These are phyloP conservation scores for Yamadazyma philogaea DNA, from an alignment of 805 yeast genomes.

Conservation along the genomic window DNA sequence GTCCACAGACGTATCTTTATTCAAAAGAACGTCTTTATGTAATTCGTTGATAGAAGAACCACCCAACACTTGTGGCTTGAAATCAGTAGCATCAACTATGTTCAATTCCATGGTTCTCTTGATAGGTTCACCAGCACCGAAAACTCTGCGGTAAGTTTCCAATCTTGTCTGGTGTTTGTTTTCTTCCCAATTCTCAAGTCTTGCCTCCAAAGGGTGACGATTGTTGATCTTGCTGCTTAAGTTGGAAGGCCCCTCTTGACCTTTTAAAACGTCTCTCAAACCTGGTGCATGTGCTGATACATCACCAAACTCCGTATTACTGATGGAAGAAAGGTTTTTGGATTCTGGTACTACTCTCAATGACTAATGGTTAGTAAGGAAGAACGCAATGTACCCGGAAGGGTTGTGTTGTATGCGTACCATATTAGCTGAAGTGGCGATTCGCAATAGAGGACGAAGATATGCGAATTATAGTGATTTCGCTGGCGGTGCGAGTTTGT, in stretches of 20 bases:
- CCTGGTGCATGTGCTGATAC: conserved; percentile 67
- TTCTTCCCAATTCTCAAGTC: conserved; percentile 76
- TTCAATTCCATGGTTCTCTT: conserved; percentile 85
- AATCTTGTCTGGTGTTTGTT: conserved; percentile 67
- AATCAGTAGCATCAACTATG: conserved; percentile 66
- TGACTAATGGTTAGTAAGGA: conserved; percentile 10
- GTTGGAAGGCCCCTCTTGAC: conserved; percentile 60
- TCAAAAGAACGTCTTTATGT: conserved; percentile 75
- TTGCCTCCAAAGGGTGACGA: conserved; percentile 81
- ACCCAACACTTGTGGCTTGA: conserved; percentile 62
- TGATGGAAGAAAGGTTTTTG: conserved; percentile 44
- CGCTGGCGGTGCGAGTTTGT: not conserved
- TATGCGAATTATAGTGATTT: too few species aligned
- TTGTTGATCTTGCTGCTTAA: conserved; percentile 62
- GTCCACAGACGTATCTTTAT: conserved; percentile 73
- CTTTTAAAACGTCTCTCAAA: conserved; percentile 64
- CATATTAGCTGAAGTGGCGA: not conserved
- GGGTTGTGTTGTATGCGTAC: not conserved
- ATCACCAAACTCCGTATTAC: conserved; percentile 50
- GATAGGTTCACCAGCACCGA: conserved; percentile 93
- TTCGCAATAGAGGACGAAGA: not conserved
- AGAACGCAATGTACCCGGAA: not conserved
- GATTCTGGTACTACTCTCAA: conserved; percentile 54
- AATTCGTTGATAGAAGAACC: conserved; percentile 45
- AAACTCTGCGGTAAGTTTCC: conserved; percentile 76